Evolutionary conservation across 768 basidiomycete genomes (phyloP).

Genomic region (Xanthoconium stramineum): DNA sequence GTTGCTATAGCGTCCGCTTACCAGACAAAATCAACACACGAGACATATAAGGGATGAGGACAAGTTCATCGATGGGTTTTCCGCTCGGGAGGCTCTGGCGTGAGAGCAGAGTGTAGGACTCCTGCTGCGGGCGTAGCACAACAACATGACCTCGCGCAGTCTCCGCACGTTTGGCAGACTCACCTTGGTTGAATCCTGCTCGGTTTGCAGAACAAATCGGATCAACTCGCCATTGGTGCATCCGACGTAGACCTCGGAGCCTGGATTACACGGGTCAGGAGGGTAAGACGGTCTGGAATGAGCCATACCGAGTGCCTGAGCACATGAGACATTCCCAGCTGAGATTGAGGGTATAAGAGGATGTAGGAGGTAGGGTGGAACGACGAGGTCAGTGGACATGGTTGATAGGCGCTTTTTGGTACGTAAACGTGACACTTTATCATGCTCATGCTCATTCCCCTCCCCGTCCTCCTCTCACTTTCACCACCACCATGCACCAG

Average conservation of each 20-base stretch:
- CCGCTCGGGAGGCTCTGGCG: constrained; percentile 66
- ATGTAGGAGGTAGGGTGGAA: constrained; percentile 62
- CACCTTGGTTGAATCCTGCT: constrained; percentile 45
- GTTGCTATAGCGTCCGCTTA: constrained; percentile 30
- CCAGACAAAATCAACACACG: constrained; percentile 77
- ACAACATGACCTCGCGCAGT: neutral
- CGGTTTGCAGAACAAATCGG: constrained; percentile 69
- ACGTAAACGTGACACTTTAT: constrained; percentile 16
- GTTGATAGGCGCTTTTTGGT: neutral
- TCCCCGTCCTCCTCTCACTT: neutral
- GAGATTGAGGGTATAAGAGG: constrained; percentile 41
- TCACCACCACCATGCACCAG: constrained; percentile 13
- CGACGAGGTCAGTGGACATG: constrained; percentile 37
- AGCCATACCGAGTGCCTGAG: constrained; percentile 55
- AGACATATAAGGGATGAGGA: constrained; percentile 71
- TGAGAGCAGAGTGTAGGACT: constrained; percentile 64
- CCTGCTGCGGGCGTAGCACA: constrained; percentile 35
- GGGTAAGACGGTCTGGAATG: neutral
- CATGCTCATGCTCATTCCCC: constrained; percentile 12
- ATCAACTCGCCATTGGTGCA: constrained; percentile 82
- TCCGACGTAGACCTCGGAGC: constrained; percentile 84
- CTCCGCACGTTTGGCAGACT: constrained; percentile 9
- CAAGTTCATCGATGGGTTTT: constrained; percentile 77
- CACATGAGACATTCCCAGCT: constrained; percentile 34
- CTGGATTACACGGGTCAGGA: constrained; percentile 35